Conservation (phyloP, 139 green algal genomes). For the Haematococcus lacustris region DNA sequence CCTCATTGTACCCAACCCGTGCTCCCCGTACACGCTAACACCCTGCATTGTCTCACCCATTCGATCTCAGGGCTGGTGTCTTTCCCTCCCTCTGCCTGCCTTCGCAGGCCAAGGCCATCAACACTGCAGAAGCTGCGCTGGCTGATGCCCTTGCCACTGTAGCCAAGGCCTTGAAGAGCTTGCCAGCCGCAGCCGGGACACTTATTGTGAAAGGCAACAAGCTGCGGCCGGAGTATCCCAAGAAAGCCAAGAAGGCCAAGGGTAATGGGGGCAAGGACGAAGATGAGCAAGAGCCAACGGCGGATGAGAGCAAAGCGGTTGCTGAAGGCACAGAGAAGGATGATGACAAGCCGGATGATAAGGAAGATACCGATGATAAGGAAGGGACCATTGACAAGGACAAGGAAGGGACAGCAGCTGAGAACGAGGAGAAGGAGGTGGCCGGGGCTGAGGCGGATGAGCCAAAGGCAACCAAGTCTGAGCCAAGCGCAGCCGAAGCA, state of each 20-base stretch:
- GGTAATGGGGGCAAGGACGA: not conserved
- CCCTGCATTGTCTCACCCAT: no score
- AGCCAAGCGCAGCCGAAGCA: no score
- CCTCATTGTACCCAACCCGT: no score
- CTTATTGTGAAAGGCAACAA: not conserved
- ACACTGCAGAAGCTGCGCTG: not conserved
- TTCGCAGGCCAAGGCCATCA: constrained; percentile 15
- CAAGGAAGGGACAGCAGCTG: not conserved
- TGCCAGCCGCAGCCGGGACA: not conserved
- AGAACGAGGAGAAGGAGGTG: not conserved
- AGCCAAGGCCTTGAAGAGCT: constrained; percentile 2
- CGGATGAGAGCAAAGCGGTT: not conserved
- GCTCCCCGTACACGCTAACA: no score
- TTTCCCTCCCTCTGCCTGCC: no score
- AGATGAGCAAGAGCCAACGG: not conserved
- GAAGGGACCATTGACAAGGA: no score
- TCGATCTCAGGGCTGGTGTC: no score
- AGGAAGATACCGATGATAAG: not conserved
- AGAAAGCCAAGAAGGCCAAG: constrained; percentile 1
- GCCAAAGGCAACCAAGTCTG: no score
- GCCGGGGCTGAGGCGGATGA: not conserved
- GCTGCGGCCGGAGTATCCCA: not conserved
- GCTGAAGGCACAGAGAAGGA: not conserved
- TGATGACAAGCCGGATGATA: not conserved
- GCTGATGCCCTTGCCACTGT: not conserved